Conservation (phyloP, 2,329 filamentous ascomycete genomes). For the Tolypocladium capitatum region DNA sequence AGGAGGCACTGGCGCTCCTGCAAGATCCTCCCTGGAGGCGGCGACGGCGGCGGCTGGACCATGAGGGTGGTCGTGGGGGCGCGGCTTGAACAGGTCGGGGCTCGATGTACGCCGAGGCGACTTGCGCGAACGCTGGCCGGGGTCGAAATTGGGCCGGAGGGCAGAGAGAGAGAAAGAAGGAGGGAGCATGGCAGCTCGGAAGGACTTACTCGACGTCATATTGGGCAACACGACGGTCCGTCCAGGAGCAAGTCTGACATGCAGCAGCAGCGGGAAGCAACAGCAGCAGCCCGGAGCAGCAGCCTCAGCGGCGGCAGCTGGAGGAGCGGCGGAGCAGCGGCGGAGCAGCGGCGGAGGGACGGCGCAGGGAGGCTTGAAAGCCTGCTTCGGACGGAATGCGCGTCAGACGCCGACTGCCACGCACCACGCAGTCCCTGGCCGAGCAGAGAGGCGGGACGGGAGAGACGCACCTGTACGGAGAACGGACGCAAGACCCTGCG, state of each 20-base stretch:
- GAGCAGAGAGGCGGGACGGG: not conserved
- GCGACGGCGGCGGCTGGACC: not conserved
- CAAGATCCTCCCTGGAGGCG: not conserved
- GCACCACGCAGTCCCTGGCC: not conserved
- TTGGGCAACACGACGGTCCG: slow-evolving; percentile 20
- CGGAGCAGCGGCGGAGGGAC: not conserved
- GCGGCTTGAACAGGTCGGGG: not conserved
- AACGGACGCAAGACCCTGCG: not conserved
- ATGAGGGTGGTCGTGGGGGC: not conserved
- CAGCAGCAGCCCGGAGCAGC: not conserved
- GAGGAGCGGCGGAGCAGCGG: not conserved
- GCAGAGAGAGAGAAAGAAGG: slow-evolving; percentile 23
- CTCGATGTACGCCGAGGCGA: slow-evolving; percentile 3
- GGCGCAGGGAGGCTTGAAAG: not conserved
- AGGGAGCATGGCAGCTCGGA: slow-evolving; percentile 23
- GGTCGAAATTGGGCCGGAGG: slow-evolving; percentile 16
- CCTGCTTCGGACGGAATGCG: not conserved
- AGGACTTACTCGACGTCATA: slow-evolving; percentile 34
- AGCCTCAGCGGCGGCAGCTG: not conserved
- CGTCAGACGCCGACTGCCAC: not conserved
- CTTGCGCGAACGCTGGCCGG: slow-evolving; percentile 6
- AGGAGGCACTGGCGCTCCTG: slow-evolving; percentile 9
- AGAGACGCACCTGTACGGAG: not conserved
- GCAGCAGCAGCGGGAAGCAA: slow-evolving; percentile 8
- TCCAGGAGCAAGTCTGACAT: slow-evolving; percentile 13